Evolutionary conservation across 2,329 filamentous ascomycete species (phyloP).

Genomic region (Paecilomyces formosus): DNA sequence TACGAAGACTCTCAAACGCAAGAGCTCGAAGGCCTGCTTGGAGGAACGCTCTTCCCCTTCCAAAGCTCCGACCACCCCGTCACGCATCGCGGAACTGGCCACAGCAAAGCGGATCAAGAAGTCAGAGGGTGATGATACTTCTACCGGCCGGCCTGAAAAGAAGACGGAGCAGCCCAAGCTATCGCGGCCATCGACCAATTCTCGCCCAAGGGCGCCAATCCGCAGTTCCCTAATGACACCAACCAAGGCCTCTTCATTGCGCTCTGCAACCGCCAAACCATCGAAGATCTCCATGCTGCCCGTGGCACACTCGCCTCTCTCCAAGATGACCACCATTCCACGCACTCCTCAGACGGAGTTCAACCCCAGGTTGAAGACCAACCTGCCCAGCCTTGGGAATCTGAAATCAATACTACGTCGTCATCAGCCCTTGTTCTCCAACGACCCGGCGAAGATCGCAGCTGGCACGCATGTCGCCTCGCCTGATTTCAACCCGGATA

Average conservation of each 20-base stretch:
- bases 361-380: constrained; percentile 35
- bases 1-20: constrained; percentile 42
- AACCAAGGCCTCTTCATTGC: constrained; percentile 66
- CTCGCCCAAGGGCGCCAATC: constrained; percentile 38
- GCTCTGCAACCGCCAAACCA: constrained; percentile 49
- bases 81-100: constrained; percentile 18
- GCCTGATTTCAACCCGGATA: constrained; percentile 41
- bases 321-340: constrained; percentile 41
- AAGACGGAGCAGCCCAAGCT: constrained; percentile 4
- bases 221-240: constrained; percentile 62
- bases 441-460: constrained; percentile 52
- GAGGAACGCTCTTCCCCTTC: constrained; percentile 46
- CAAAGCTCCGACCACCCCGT: constrained; percentile 20
- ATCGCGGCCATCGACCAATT: constrained; percentile 3
- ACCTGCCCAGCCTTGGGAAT: constrained; percentile 45
- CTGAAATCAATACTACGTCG: constrained; percentile 59
- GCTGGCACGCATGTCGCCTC: constrained; percentile 48
- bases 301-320: constrained; percentile 45
- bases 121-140: constrained; percentile 60
- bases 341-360: constrained; percentile 41
- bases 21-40: constrained; percentile 56
- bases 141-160: constrained; percentile 46
- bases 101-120: constrained; percentile 64
- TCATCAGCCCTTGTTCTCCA: constrained; percentile 51
- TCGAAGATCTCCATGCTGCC: constrained; percentile 48